Evolutionary conservation across 345 rosid species (phyloP).

Genomic region (Citrus sinensis): DNA sequence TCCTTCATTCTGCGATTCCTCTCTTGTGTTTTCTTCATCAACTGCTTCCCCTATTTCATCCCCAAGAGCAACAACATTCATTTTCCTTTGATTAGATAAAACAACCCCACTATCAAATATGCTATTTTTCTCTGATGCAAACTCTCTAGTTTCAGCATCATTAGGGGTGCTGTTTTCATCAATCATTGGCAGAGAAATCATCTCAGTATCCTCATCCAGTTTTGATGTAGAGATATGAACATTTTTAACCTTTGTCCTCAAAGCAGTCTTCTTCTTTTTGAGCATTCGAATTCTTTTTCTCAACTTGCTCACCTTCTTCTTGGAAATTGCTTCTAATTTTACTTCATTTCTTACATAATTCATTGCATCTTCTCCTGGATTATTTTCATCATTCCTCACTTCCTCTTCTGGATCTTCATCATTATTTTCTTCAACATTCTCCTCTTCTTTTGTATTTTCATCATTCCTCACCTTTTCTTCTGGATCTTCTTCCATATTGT

Average conservation of each 20-base stretch:
- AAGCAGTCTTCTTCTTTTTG: constrained; percentile 6
- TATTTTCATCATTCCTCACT: not conserved
- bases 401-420: constrained; percentile 1
- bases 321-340: not conserved
- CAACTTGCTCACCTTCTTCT: constrained; percentile 9
- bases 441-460: not conserved
- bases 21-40: not conserved
- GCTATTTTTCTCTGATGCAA: not conserved
- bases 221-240: not conserved
- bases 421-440: not conserved
- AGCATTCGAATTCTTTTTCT: not conserved
- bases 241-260: not conserved
- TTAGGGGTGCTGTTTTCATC: not conserved
- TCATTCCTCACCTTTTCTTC: no score
- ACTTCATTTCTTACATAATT: constrained; percentile 8
- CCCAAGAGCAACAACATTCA: not conserved
- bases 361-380: not conserved
- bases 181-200: not conserved
- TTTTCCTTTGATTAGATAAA: constrained; percentile 4
- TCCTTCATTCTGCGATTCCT: not conserved
- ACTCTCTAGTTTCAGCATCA: not conserved
- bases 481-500: not conserved
- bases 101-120: not conserved
- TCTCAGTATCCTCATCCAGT: not conserved
- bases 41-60: not conserved